Conservation (phyloP, 495 filamentous ascomycete genomes). For the Penicillium soppii region DNA sequence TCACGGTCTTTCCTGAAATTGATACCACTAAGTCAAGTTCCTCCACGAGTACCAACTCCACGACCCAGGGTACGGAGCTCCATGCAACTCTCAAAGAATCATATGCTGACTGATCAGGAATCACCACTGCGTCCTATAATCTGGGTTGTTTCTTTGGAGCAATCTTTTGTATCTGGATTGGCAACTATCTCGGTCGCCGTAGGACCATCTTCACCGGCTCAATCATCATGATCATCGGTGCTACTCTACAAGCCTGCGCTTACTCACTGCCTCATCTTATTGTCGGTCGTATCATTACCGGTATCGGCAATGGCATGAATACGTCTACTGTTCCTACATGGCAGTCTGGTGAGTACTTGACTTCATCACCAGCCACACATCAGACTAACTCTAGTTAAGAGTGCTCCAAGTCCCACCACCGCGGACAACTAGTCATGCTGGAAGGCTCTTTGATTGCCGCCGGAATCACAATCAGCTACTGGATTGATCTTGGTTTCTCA, state of each 20-base stretch:
- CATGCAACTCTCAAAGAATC: background rate
- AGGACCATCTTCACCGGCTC: constrained; percentile 70
- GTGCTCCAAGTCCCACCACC: constrained; percentile 32
- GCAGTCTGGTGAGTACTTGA: background rate
- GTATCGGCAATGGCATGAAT: constrained; percentile 61
- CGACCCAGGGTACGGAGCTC: constrained; percentile 47
- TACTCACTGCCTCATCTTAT: constrained; percentile 60
- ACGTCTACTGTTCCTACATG: constrained; percentile 42
- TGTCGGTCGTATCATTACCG: constrained; percentile 63
- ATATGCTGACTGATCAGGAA: constrained; percentile 29
- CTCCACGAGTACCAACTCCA: constrained; percentile 37
- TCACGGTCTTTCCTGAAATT: constrained; percentile 50
- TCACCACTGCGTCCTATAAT: constrained; percentile 65
- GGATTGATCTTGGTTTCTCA: constrained; percentile 50
- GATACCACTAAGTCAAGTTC: constrained; percentile 38
- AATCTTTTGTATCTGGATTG: constrained; percentile 64
- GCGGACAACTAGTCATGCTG: constrained; percentile 30
- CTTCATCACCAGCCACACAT: background rate
- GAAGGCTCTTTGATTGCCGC: constrained; percentile 35
- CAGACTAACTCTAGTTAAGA: constrained; percentile 18
- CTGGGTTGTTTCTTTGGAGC: constrained; percentile 72
- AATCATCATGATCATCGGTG: constrained; percentile 68
- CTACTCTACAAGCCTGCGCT: constrained; percentile 62
- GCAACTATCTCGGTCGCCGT: constrained; percentile 67
- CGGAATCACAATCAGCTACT: constrained; percentile 48